phyloP scores from a whole-genome alignment of 2,329 filamentous ascomycete genomes.

The Fusarium sp. region DNA sequence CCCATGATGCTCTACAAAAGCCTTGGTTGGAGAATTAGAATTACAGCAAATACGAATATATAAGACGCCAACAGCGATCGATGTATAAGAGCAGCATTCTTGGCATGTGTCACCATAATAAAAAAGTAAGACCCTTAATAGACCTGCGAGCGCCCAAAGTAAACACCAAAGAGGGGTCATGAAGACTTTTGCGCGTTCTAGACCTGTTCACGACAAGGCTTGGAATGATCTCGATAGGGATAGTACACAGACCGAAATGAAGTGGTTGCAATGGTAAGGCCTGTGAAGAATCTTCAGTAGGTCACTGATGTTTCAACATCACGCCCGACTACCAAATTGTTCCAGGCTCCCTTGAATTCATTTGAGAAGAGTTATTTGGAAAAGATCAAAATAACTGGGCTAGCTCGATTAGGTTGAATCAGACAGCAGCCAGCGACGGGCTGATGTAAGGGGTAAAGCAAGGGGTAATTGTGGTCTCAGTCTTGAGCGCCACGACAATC shows the following conservation, averaged over 20 bases:
- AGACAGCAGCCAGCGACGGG: no score
- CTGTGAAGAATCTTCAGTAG: not conserved
- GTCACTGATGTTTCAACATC: not conserved
- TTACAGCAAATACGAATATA: not conserved
- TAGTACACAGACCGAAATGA: not conserved
- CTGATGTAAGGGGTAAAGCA: not conserved
- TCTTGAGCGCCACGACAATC: not conserved
- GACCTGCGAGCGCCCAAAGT: not conserved
- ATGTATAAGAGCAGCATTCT: not conserved
- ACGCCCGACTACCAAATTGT: not conserved
- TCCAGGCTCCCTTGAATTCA: not conserved
- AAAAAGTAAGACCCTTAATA: fast-evolving
- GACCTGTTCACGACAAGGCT: not conserved
- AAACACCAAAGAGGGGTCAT: fast-evolving
- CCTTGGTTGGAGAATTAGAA: not conserved
- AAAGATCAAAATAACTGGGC: not conserved
- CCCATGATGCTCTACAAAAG: not conserved
- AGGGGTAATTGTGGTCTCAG: not conserved
- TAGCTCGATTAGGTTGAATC: not conserved
- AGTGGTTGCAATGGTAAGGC: not conserved
- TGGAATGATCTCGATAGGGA: not conserved
- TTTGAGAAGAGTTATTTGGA: not conserved
- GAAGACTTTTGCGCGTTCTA: no score
- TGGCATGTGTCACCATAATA: not conserved
- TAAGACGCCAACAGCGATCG: not conserved